Conservation (phyloP, 1,139 yeast species). For the Protomyces gravidus region DNA sequence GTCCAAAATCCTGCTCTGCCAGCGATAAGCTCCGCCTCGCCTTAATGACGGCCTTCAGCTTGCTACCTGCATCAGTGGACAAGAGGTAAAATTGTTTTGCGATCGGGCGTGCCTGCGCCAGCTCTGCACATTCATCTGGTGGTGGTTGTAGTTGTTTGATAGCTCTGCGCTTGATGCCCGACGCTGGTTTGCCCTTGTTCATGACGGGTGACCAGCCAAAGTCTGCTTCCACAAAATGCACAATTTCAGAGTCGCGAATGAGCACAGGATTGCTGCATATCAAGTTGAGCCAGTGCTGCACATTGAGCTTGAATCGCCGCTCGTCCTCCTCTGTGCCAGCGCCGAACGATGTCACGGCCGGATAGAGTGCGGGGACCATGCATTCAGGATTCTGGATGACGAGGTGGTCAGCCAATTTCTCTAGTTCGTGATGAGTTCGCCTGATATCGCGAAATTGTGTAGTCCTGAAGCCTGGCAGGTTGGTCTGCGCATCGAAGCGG, state of each 20-base stretch:
- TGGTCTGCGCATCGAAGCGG: constrained; percentile 51
- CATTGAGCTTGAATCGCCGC: constrained; percentile 51
- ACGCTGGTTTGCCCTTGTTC: constrained; percentile 54
- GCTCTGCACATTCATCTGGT: constrained; percentile 73
- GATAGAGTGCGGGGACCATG: constrained; percentile 85
- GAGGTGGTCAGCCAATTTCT: constrained; percentile 69
- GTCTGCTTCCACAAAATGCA: constrained; percentile 81
- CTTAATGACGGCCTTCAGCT: constrained; percentile 55
- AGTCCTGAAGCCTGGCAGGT: constrained; percentile 73
- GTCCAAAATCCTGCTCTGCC: constrained; percentile 63
- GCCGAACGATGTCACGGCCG: constrained; percentile 70
- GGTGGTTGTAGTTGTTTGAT: constrained; percentile 89
- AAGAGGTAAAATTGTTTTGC: constrained; percentile 70
- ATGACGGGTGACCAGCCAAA: constrained; percentile 54
- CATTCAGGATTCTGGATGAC: constrained; percentile 82
- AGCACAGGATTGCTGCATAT: constrained; percentile 69
- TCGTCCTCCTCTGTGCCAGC: constrained; percentile 78
- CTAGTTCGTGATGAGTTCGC: constrained; percentile 74
- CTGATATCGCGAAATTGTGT: constrained; percentile 66
- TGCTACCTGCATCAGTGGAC: constrained; percentile 54
- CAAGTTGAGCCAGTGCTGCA: constrained; percentile 86
- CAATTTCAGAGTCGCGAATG: constrained; percentile 81
- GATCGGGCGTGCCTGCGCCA: constrained; percentile 80
- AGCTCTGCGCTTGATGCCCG: constrained; percentile 82
- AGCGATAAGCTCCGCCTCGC: constrained; percentile 46